Base-by-base conservation (phyloP, 2,329 filamentous ascomycete genomes). In the Gremmenia infestans region DNA sequence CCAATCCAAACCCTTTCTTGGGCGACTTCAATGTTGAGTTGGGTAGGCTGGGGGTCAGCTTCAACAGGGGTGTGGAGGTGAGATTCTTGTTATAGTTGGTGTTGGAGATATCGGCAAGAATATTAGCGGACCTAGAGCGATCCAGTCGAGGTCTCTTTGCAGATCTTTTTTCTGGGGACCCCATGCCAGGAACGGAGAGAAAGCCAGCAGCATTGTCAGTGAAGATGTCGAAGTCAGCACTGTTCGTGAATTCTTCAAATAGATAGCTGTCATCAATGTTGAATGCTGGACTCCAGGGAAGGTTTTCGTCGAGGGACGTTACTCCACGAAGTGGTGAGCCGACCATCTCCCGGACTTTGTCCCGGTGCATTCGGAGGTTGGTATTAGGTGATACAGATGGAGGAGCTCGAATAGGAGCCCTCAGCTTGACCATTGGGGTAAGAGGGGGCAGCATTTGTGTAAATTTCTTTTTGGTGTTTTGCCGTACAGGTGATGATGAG, bases 361-460 rank as follows among this genome's bases (percentile, higher is more conserved):
- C 86, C 53, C 93, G 88, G 69, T 97, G 94, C 63, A 94, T 85
- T 56, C 87, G 86, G 19, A 97, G 80, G 68, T 96, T 96, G 9
- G 93, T 97, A 69, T 94, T 95, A 2, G 94, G 93, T 14, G 93
- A 97, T 17, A 90, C 87, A 0, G 93, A 96, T 53, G 89, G 79
- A 25, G 81, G 81, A 12, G 76, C 74, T 61, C 74, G 76, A 7
- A 75, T 72, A 1, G 81, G 80, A 22, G 80, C 76, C 74, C 88
- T 91, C 70, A 96, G 87, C 71, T 94, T 91, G 64, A 92, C 82
- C 19, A 88, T 82, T 4, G 92, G 93, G 0, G 93, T 97, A 46
- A 96, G 76, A 3, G 92, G 92, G 23, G 87, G 86, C 4, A 86
- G 78, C 75, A 87, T 82, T 64, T 86, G 82, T 42, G 76, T 78